Conservation (phyloP, 306 rosid genomes). For the Astragalus membranaceus region DNA sequence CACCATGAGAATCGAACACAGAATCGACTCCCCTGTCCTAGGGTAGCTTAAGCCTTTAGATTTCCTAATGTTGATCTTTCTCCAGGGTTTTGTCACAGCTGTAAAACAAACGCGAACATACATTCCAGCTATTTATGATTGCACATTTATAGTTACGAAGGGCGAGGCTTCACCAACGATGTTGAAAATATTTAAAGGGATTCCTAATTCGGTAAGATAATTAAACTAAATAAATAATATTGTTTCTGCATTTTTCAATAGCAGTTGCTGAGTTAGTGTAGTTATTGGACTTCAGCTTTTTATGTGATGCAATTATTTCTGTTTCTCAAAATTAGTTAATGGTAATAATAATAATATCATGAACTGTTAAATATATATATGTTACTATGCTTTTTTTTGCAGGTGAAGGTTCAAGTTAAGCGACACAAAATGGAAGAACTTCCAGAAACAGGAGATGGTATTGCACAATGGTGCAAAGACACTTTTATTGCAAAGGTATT, state of each 20-base stretch:
- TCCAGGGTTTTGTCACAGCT: constrained; percentile 79
- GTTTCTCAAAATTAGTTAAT: too few relatives aligned
- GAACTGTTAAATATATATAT: background rate
- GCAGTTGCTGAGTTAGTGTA: too few relatives aligned
- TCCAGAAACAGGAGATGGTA: constrained; percentile 66
- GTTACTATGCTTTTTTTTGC: background rate
- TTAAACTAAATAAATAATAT: constrained; percentile 2
- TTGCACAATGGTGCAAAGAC: constrained; percentile 86
- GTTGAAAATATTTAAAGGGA: constrained; percentile 55
- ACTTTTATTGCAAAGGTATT: constrained; percentile 70
- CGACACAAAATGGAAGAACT: constrained; percentile 65
- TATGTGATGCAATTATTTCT: background rate
- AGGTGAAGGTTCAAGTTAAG: constrained; percentile 75
- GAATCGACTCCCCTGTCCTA: too few relatives aligned
- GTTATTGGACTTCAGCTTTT: background rate
- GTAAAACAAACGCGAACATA: constrained; percentile 43
- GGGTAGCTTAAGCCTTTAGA: too few relatives aligned
- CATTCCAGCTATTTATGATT: constrained; percentile 78
- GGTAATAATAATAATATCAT: background rate
- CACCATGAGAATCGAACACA: too few relatives aligned
- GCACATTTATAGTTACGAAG: constrained; percentile 60
- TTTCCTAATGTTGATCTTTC: background rate
- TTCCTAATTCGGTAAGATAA: constrained; percentile 59
- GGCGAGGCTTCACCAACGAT: constrained; percentile 60
- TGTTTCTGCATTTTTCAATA: background rate